These are phyloP conservation scores for Colletotrichum sp. DNA, from an alignment of 2,329 filamentous ascomycete genomes.

Conservation along the genomic window DNA sequence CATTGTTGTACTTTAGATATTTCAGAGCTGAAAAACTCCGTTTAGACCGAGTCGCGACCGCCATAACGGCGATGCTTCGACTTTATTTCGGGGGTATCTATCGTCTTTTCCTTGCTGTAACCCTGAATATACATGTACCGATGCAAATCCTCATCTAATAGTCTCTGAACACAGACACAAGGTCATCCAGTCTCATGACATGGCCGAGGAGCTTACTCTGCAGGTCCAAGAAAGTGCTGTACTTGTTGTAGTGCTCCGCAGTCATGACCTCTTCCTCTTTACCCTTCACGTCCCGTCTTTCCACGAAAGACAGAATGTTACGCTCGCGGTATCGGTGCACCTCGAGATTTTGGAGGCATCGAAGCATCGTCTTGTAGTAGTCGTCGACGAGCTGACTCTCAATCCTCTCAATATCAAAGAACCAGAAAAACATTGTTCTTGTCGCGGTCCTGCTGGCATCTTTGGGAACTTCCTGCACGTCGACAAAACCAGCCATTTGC, in stretches of 20 bases:
- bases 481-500: constrained; percentile 84
- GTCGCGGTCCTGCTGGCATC: constrained; percentile 82
- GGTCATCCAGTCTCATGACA: constrained; percentile 79
- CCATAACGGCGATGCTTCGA: background rate
- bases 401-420: constrained; percentile 79
- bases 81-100: constrained; percentile 16
- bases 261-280: constrained; percentile 82
- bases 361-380: constrained; percentile 87
- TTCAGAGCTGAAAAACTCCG: background rate
- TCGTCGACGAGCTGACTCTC: constrained; percentile 75
- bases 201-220: constrained; percentile 79
- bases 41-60: background rate
- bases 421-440: constrained; percentile 90
- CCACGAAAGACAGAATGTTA: constrained; percentile 78
- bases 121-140: background rate
- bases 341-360: constrained; percentile 79
- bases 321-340: constrained; percentile 75
- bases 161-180: constrained; percentile 83
- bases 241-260: constrained; percentile 71
- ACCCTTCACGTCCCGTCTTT: constrained; percentile 84
- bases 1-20: background rate
- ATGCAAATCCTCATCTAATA: constrained; percentile 35
- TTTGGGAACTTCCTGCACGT: constrained; percentile 92
- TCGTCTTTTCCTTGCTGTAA: background rate
- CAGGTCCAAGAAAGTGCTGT: constrained; percentile 63